These are phyloP conservation scores for Candida nanaspora DNA, from an alignment of 805 yeast genomes.

Conservation along the genomic window DNA sequence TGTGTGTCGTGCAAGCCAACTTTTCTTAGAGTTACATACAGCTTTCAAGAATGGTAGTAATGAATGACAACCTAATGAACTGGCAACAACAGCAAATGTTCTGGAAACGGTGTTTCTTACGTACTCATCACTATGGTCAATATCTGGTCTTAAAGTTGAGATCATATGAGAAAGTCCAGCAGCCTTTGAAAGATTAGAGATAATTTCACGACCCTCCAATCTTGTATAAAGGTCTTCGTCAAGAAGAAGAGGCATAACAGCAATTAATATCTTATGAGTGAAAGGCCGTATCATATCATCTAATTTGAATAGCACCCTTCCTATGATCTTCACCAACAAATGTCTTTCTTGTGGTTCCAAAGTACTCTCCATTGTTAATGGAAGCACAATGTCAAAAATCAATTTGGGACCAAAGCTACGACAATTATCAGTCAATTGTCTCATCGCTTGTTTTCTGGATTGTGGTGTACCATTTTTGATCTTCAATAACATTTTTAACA, in stretches of 20 bases:
- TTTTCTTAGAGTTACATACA: constrained; percentile 65
- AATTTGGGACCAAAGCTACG: constrained; percentile 59
- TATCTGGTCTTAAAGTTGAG: constrained; percentile 71
- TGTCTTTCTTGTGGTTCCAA: constrained; percentile 82
- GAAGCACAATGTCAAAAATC: constrained; percentile 65
- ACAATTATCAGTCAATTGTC: constrained; percentile 60
- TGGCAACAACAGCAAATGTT: constrained; percentile 77
- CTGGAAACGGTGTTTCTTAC: constrained; percentile 71
- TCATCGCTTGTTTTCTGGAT: constrained; percentile 60
- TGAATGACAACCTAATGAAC: constrained; percentile 64
- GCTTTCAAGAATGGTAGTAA: constrained; percentile 78
- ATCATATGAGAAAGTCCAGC: constrained; percentile 80
- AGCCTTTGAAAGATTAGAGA: constrained; percentile 67
- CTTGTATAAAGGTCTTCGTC: constrained; percentile 76
- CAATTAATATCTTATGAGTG: constrained; percentile 64
- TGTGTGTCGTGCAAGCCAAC: constrained; percentile 79
- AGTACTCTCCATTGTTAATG: constrained; percentile 62
- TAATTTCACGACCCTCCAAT: constrained; percentile 71
- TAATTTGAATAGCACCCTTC: constrained; percentile 58
- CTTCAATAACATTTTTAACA: constrained; percentile 56
- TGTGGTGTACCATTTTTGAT: constrained; percentile 74
- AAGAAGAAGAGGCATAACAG: constrained; percentile 69
- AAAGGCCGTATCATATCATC: constrained; percentile 64
- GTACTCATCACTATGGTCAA: constrained; percentile 77
- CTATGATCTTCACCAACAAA: constrained; percentile 67